Conservation (phyloP, 179 eudicot genomes). For the Heliamphora pulchella region DNA sequence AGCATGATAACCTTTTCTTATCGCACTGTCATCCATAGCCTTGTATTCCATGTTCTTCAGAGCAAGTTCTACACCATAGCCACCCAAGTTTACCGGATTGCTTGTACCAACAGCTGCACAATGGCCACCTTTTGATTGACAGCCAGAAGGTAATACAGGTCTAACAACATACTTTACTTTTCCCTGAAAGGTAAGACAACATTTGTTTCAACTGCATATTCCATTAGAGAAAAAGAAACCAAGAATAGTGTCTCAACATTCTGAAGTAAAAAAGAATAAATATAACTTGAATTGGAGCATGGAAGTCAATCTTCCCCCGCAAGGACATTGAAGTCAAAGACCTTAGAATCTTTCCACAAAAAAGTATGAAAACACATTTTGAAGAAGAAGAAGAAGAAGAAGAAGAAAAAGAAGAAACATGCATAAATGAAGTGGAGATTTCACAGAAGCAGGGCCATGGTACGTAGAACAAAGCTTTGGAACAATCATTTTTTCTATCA, state of each 20-base stretch:
- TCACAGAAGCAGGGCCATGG: no score
- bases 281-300: no score
- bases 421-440: no score
- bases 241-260: background rate
- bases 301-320: no score
- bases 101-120: conserved; percentile 78
- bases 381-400: no score
- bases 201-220: conserved; percentile 9
- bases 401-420: no score
- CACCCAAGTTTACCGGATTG: conserved; percentile 82
- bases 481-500: no score
- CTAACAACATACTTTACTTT: conserved; percentile 69
- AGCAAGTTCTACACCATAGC: conserved; percentile 99
- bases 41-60: conserved; percentile 98
- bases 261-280: no score
- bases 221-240: background rate
- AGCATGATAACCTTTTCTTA: conserved; percentile 56
- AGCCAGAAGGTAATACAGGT: conserved; percentile 76
- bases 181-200: conserved; percentile 43
- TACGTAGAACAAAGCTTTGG: no score
- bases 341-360: no score
- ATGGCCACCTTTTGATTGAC: conserved; percentile 52
- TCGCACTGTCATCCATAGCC: conserved; percentile 95
- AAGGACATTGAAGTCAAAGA: no score
- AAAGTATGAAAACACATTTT: no score